Conservation (phyloP, 768 basidiomycete species). For the Punctularia strigosozonata region DNA sequence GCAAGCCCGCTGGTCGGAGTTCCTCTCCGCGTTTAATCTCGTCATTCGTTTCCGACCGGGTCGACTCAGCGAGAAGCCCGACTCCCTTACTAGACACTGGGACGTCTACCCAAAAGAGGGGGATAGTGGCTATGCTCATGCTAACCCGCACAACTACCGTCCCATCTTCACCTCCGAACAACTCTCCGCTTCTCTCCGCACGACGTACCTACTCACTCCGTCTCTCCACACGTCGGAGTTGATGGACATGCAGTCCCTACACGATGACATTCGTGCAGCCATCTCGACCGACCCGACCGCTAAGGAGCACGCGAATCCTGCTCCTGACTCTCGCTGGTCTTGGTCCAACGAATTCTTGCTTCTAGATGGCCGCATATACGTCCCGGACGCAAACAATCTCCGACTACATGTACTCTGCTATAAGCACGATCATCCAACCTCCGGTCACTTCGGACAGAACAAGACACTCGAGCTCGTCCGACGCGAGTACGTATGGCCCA, state of each 20-base stretch:
- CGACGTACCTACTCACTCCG: conserved; percentile 6
- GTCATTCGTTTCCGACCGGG: neutral
- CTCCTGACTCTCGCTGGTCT: neutral
- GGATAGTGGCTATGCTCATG: conserved; percentile 11
- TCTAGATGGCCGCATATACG: conserved; percentile 8
- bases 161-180: conserved; percentile 11
- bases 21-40: conserved; percentile 22
- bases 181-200: conserved; percentile 9
- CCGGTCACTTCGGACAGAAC: conserved; percentile 6
- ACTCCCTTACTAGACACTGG: conserved; percentile 11
- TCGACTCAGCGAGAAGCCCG: conserved; percentile 4
- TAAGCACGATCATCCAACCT: conserved; percentile 7
- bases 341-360: conserved; percentile 7
- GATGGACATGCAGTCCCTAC: conserved; percentile 13
- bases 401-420: conserved; percentile 14
- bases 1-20: conserved; percentile 23
- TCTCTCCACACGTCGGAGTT: conserved; percentile 8
- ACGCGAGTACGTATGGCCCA: conserved; percentile 1
- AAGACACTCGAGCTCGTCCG: conserved; percentile 5
- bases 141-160: conserved; percentile 11
- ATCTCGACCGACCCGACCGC: neutral
- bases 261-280: conserved; percentile 8
- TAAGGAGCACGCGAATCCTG: conserved; percentile 1
- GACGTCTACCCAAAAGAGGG: conserved; percentile 14
- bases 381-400: conserved; percentile 13